phyloP scores from a whole-genome alignment of 2,329 filamentous ascomycete genomes.

The Amylocarpus encephaloides region DNA sequence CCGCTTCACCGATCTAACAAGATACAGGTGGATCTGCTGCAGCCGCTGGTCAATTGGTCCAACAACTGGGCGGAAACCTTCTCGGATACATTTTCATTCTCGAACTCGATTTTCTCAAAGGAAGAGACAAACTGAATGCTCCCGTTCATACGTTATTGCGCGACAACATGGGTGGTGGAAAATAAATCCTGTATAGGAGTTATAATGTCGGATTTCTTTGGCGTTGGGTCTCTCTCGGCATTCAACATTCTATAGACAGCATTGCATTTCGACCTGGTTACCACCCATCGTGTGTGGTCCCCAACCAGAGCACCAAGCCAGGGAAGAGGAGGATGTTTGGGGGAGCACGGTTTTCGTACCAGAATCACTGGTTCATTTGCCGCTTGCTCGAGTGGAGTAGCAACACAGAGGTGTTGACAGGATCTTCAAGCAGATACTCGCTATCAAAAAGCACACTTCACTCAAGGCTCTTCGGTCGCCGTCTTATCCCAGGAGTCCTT shows the following conservation, averaged over 20 bases:
- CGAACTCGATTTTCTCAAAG: conserved; percentile 89
- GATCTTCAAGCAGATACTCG: conserved; percentile 1
- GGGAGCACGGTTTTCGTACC: neutral
- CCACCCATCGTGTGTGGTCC: neutral
- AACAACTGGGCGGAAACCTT: conserved; percentile 77
- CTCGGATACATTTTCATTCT: conserved; percentile 92
- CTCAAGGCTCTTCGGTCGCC: neutral
- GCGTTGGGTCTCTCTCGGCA: conserved; percentile 19
- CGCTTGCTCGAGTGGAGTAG: conserved; percentile 7
- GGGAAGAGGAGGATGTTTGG: neutral
- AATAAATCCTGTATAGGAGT: neutral
- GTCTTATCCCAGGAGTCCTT: neutral
- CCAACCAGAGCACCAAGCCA: neutral
- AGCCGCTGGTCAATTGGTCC: conserved; percentile 80
- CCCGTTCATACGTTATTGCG: conserved; percentile 76
- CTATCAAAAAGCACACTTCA: neutral
- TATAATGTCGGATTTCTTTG: conserved; percentile 14
- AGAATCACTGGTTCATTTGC: conserved; percentile 9
- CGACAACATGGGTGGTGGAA: conserved; percentile 19
- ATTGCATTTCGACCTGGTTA: conserved; percentile 18
- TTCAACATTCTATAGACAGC: conserved; percentile 25
- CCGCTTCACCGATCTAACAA: conserved; percentile 7
- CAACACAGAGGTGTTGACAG: conserved; percentile 3
- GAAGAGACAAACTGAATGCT: conserved; percentile 79
- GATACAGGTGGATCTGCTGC: conserved; percentile 78